Evolutionary conservation across 257 asterid species (phyloP), one percentile per base, ranked within the genome.

Genomic region (Nicotiana benthamiana): DNA sequence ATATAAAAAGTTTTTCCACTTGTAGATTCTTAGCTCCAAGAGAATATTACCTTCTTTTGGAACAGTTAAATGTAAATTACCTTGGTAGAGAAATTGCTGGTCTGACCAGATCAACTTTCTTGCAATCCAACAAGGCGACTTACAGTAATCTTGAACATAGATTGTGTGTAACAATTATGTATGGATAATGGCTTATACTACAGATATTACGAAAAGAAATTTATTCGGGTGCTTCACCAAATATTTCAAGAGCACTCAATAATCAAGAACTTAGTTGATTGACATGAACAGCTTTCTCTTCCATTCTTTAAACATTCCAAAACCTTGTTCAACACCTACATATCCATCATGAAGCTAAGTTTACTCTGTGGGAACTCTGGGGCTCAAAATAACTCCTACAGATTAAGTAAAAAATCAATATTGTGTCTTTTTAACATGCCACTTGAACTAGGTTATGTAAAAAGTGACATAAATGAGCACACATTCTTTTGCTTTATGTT

Each of bases 11-110:
- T 11, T 52, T 87, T 77, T 46, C 75, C 79, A 83, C 65, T 77
- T 79, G 82, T 85, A 85, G 81, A 81, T 80, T 75, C 63, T 88
- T 77, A 83, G 79, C 77, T 86, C 68, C 84, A 79, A 75, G 67
- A 53, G 86, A 72, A 80, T 30, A 81, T 64, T 82, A 59, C 64
- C 79, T 66, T 59, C 56, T 46, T 46, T 46, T 72, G 22, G 60
- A 72, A 72, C 60, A 24, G 24, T 46, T 46, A 34, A 46, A 22
- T 72, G 78, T 72, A 72, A 72, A 72, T 72, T 22, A 72, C 60
- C 36, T 6, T 46, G 78, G 78, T 13, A 72, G 60, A 72, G 78
- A 72, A 72, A 72, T 46, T 11, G 46, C 7, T 72, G 60, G n/a
- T 72, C 78, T 72, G 60, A 72, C 78, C 78, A 12, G 48, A 13